Percentiles rank a stretch among this genome's conserved stretches.
These are phyloP conservation scores for Vigna nakashimae DNA, from an alignment of 306 rosid genomes.

Conservation along the genomic window DNA sequence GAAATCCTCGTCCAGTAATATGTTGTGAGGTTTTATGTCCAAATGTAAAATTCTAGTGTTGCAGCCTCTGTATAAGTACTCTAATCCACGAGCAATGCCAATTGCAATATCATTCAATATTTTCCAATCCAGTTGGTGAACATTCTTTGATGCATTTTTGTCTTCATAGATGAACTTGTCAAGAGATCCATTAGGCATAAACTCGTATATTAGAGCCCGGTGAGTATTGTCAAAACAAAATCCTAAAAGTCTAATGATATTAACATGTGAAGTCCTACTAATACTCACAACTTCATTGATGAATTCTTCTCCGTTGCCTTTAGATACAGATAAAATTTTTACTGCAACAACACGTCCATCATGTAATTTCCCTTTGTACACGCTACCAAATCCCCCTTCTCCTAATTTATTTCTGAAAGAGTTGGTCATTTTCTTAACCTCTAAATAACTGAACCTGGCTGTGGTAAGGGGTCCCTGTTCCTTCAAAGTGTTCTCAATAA, in stretches of 20 bases:
- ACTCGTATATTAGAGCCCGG: conserved; percentile 50
- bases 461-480: not conserved
- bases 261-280: conserved; percentile 48
- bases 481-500: conserved; percentile 36
- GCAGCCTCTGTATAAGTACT: conserved; percentile 53
- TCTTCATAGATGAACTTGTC: conserved; percentile 51
- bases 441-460: conserved; percentile 42
- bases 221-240: conserved; percentile 39
- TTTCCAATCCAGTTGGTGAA: conserved; percentile 40
- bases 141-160: conserved; percentile 42
- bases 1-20: conserved; percentile 46
- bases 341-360: conserved; percentile 48
- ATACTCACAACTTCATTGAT: conserved; percentile 43
- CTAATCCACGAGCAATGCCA: conserved; percentile 57
- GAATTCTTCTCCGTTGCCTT: conserved; percentile 52
- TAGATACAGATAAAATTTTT: conserved; percentile 44
- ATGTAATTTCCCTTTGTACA: conserved; percentile 40
- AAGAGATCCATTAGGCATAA: conserved; percentile 58
- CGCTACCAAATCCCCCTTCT: conserved; percentile 48
- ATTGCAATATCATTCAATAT: conserved; percentile 44
- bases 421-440: conserved; percentile 46
- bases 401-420: conserved; percentile 50
- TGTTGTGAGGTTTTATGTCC: conserved; percentile 60
- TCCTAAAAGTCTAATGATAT: conserved; percentile 35
- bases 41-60: conserved; percentile 57